phyloP scores from a whole-genome alignment of 306 rosid species.

The Sesbania bispinosa region DNA sequence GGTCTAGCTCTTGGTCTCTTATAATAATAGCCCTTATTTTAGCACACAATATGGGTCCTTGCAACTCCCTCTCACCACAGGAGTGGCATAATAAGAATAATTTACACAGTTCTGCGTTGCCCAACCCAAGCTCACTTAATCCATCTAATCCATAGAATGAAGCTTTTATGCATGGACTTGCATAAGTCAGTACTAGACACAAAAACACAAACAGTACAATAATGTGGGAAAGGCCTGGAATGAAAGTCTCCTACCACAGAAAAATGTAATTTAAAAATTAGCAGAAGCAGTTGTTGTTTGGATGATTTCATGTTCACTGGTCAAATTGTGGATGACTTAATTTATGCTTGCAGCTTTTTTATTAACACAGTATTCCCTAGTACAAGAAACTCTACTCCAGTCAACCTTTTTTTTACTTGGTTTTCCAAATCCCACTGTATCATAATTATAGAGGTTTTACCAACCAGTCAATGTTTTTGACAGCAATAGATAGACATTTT shows the following conservation, averaged over 20 bases:
- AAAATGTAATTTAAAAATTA: neutral
- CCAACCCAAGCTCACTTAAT: neutral
- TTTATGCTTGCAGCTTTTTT: neutral
- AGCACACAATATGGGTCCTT: neutral
- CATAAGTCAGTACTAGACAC: neutral
- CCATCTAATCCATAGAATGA: neutral
- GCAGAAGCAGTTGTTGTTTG: neutral
- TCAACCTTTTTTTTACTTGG: neutral
- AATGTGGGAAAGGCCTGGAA: too few species aligned
- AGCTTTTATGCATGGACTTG: constrained; percentile 6
- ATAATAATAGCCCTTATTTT: neutral
- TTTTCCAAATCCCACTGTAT: neutral
- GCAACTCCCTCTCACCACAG: too few species aligned
- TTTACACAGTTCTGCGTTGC: neutral
- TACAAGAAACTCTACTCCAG: neutral
- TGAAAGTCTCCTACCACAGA: too few species aligned
- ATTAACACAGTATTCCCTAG: neutral
- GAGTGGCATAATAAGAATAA: constrained; percentile 13
- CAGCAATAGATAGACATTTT: neutral
- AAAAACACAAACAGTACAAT: too few species aligned
- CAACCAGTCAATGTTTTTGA: neutral
- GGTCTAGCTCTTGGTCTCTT: neutral
- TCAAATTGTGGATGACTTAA: constrained; percentile 4
- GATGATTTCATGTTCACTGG: neutral
- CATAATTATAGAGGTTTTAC: neutral